phyloP scores from a whole-genome alignment of 768 basidiomycete genomes.

The Naganishia vishniacii region DNA sequence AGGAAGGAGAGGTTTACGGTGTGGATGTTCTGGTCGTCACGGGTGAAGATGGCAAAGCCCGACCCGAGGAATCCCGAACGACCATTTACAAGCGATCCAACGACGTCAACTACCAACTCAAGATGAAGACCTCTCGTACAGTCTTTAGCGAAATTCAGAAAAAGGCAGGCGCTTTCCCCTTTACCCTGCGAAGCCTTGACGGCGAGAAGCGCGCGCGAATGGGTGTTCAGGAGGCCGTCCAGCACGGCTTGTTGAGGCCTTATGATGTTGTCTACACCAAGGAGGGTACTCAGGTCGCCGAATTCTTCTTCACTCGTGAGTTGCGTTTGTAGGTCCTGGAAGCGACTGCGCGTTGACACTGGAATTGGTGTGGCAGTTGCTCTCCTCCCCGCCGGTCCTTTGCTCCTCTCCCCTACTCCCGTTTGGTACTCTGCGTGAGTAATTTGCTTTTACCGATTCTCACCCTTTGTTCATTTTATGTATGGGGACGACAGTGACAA shows the following conservation, averaged over 20 bases:
- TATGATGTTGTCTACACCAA: slow-evolving; percentile 93
- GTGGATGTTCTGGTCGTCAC: slow-evolving; percentile 72
- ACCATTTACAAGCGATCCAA: slow-evolving; percentile 88
- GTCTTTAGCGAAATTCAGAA: slow-evolving; percentile 96
- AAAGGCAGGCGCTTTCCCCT: slow-evolving; percentile 96
- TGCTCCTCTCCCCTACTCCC: slow-evolving; percentile 79
- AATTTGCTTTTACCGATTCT: background rate
- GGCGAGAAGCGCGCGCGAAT: slow-evolving; percentile 94
- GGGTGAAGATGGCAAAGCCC: slow-evolving; percentile 76
- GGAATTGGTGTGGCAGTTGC: slow-evolving; percentile 54
- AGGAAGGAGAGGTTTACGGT: slow-evolving; percentile 90
- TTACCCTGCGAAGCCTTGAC: slow-evolving; percentile 87
- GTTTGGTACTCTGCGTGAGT: slow-evolving; percentile 75
- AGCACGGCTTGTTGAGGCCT: slow-evolving; percentile 86
- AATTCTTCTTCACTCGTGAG: slow-evolving; percentile 81
- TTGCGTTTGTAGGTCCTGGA: background rate
- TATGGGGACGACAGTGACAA: slow-evolving; percentile 55
- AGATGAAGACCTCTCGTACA: slow-evolving; percentile 95
- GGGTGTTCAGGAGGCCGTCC: slow-evolving; percentile 91
- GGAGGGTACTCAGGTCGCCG: slow-evolving; percentile 76
- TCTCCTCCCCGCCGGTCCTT: slow-evolving; percentile 79
- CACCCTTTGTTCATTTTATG: background rate
- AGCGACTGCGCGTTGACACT: background rate
- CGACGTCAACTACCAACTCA: slow-evolving; percentile 77
- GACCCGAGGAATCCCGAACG: slow-evolving; percentile 79